phyloP scores from a whole-genome alignment of 2,329 filamentous ascomycete species.

The Neonectria punicea region DNA sequence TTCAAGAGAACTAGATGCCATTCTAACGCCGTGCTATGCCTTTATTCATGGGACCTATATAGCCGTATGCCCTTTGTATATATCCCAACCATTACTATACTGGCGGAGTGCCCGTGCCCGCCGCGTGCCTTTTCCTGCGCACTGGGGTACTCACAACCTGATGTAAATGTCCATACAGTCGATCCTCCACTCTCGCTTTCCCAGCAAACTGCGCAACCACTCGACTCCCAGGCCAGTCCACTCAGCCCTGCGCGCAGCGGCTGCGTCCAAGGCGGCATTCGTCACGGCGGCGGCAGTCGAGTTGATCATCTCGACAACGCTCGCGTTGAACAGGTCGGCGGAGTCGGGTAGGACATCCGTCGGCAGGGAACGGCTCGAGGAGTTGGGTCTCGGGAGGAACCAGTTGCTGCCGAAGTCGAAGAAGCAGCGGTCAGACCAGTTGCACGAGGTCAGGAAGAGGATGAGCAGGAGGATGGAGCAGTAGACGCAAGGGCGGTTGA shows the following conservation, averaged over 20 bases:
- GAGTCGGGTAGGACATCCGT: constrained; percentile 40
- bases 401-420: constrained; percentile 93
- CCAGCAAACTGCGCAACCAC: constrained; percentile 85
- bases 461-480: constrained; percentile 96
- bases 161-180: constrained; percentile 92
- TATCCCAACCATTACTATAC: constrained; percentile 3
- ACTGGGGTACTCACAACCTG: constrained; percentile 63
- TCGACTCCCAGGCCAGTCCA: constrained; percentile 84
- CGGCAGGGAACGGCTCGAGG: constrained; percentile 40
- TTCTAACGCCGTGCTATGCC: constrained; percentile 19
- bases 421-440: constrained; percentile 90
- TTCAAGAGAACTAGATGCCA: constrained; percentile 9
- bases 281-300: constrained; percentile 76
- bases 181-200: constrained; percentile 87
- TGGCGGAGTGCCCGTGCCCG: not conserved
- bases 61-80: constrained; percentile 2
- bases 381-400: constrained; percentile 80
- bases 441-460: constrained; percentile 90
- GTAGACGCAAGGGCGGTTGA: constrained; percentile 97
- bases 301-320: constrained; percentile 68
- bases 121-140: not conserved
- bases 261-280: constrained; percentile 72
- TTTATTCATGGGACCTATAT: constrained; percentile 4
- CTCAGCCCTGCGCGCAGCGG: constrained; percentile 65
- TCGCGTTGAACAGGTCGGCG: constrained; percentile 56